These are phyloP conservation scores for Fusarium liriodendri DNA, from an alignment of 2,329 filamentous ascomycete species.

Conservation along the genomic window DNA sequence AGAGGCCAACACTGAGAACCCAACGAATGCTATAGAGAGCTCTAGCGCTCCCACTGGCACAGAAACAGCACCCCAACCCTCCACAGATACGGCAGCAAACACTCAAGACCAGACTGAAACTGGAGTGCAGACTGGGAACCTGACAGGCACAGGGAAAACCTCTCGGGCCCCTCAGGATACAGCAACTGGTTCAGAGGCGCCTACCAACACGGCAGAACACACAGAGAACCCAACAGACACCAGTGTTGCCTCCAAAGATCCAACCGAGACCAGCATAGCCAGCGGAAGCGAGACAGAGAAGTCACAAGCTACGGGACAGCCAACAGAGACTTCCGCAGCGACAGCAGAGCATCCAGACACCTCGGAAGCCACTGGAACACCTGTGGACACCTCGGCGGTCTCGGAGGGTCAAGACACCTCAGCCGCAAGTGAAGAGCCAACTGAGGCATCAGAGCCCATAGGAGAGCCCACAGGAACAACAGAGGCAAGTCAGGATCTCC, in stretches of 20 bases:
- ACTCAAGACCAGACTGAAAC: not conserved
- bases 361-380: not conserved
- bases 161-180: not conserved
- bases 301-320: not conserved
- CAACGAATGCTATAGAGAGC: not conserved
- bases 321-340: not conserved
- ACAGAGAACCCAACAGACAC: not conserved
- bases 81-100: not conserved
- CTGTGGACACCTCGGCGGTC: not conserved
- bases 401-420: not conserved
- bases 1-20: not conserved
- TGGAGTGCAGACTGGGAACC: not conserved
- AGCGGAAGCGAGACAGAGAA: not conserved
- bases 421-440: not conserved
- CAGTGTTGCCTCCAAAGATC: not conserved
- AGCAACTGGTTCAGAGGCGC: not conserved
- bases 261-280: not conserved
- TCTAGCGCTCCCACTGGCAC: not conserved
- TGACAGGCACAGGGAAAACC: not conserved
- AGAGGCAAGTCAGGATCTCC: not conserved
- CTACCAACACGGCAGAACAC: not conserved
- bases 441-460: not conserved
- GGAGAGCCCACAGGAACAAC: not conserved
- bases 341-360: not conserved
- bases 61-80: not conserved